Evolutionary conservation across 1,284 basidiomycete genomes (phyloP).

Genomic region (Ceratobasidium sp.): DNA sequence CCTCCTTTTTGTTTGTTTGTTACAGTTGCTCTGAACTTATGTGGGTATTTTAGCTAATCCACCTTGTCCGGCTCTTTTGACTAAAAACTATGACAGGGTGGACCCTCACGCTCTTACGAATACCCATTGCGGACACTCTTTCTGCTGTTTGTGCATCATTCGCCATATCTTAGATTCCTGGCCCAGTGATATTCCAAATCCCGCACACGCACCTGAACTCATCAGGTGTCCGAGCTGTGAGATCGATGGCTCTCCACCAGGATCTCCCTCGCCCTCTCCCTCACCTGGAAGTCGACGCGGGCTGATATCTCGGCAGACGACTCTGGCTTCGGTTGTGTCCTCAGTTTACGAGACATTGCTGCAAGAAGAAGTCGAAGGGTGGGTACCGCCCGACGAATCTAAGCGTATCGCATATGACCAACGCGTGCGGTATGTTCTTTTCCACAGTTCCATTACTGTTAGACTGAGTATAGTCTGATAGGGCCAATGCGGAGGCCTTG

Average conservation of each 20-base stretch:
- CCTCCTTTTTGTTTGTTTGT: not conserved
- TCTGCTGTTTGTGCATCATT: conserved; percentile 41
- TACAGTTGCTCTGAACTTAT: conserved; percentile 41
- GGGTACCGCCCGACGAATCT: conserved; percentile 29
- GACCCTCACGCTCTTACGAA: conserved; percentile 40
- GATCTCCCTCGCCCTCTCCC: conserved; percentile 37
- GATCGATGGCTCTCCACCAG: conserved; percentile 42
- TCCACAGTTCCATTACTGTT: not conserved
- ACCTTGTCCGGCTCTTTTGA: too few relatives aligned
- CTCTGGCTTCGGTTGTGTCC: conserved; percentile 37
- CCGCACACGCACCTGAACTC: conserved; percentile 18
- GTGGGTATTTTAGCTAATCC: not conserved
- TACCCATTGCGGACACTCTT: conserved; percentile 41
- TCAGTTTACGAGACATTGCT: conserved; percentile 42
- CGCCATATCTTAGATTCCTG: conserved; percentile 38
- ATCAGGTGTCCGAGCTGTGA: conserved; percentile 43
- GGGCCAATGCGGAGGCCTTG: conserved; percentile 35
- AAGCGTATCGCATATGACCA: conserved; percentile 29
- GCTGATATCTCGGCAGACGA: conserved; percentile 36
- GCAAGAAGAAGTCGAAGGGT: conserved; percentile 37
- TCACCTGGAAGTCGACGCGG: conserved; percentile 39
- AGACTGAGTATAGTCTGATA: not conserved
- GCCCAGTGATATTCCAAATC: conserved; percentile 21
- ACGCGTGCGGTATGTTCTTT: conserved; percentile 14
- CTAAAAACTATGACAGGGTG: conserved; percentile 13